Evolutionary conservation across 2,329 filamentous ascomycete genomes (phyloP).

Genomic region (Sclerotinia subarctica): DNA sequence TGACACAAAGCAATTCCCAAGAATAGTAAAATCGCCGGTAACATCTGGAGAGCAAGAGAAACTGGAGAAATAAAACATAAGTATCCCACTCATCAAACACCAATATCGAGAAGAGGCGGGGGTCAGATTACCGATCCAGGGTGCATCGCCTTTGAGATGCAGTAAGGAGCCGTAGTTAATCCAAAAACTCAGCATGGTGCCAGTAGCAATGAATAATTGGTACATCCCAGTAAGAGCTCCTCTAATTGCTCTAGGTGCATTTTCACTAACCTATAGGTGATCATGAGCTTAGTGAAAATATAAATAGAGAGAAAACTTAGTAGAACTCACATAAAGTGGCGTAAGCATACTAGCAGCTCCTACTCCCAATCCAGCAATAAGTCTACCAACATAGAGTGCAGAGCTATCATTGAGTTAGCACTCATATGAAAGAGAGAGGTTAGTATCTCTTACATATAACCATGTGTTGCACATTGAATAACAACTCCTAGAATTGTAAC

Average conservation of each 20-base stretch:
- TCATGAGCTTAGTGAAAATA: conserved; percentile 39
- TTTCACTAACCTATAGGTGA: conserved; percentile 49
- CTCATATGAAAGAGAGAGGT: rapidly evolving
- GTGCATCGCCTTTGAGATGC: conserved; percentile 14
- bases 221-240: conserved; percentile 51
- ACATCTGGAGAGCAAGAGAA: conserved; percentile 61
- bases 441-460: conserved; percentile 44
- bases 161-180: conserved; percentile 42
- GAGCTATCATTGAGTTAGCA: conserved; percentile 32
- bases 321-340: conserved; percentile 34
- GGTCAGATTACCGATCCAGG: conserved; percentile 11
- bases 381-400: conserved; percentile 64
- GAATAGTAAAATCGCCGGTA: conserved; percentile 61
- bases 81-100: neutral
- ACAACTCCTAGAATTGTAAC: conserved; percentile 60
- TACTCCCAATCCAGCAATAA: conserved; percentile 49
- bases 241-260: conserved; percentile 49
- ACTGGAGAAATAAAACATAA: conserved; percentile 48
- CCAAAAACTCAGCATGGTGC: conserved; percentile 45
- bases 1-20: conserved; percentile 59
- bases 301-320: too few species aligned
- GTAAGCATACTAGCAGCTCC: conserved; percentile 47
- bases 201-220: conserved; percentile 45
- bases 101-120: neutral
- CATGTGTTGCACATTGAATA: conserved; percentile 61